A percentile compares a stretch with the other conserved stretches of the same genome.
phyloP scores from a whole-genome alignment of 148 eudicot genomes.

The Chenopodium quinoa region DNA sequence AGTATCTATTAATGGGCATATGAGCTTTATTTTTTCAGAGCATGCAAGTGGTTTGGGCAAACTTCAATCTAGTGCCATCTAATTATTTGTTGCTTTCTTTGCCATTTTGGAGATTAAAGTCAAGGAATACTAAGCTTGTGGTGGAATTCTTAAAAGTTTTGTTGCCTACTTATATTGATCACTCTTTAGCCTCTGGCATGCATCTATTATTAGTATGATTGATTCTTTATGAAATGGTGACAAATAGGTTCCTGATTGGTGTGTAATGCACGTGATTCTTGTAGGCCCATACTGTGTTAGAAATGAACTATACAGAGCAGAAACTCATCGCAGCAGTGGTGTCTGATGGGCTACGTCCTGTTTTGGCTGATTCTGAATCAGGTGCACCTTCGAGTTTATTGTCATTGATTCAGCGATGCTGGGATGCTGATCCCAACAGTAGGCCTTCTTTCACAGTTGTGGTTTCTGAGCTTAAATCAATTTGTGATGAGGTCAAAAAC shows the following conservation, averaged over 20 bases:
- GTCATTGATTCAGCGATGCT: conserved; percentile 69
- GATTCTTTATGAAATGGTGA: not conserved
- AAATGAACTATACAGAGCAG: conserved; percentile 97
- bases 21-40: not conserved
- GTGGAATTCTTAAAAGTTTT: not conserved
- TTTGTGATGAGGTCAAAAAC: conserved; percentile 37
- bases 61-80: not conserved
- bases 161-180: not conserved
- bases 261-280: conserved; percentile 20
- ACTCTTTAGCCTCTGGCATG: not conserved
- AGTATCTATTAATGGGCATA: not conserved
- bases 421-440: conserved; percentile 63
- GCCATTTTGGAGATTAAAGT: not conserved
- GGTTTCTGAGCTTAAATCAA: conserved; percentile 48
- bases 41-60: not conserved
- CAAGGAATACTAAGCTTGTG: not conserved
- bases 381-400: conserved; percentile 51
- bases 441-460: conserved; percentile 85
- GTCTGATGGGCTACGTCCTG: conserved; percentile 81
- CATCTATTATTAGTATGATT: not conserved
- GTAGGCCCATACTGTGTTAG: conserved; percentile 99
- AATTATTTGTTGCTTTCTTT: not conserved
- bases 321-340: conserved; percentile 91
- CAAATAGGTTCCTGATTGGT: not conserved
- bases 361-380: conserved; percentile 48